phyloP scores from a whole-genome alignment of 257 asterid genomes.

The Plectranthus barbatus region DNA sequence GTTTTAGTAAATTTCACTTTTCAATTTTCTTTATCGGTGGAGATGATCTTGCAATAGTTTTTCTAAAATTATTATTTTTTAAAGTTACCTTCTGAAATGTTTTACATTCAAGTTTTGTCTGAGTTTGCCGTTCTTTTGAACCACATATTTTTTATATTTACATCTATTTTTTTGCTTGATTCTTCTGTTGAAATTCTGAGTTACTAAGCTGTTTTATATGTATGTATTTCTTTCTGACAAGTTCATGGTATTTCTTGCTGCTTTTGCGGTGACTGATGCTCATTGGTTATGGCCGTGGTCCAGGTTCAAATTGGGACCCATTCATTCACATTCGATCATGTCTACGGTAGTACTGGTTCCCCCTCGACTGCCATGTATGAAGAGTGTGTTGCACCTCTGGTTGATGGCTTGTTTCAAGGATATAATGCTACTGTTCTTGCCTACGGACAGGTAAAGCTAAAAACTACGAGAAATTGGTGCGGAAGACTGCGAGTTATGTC shows the following conservation, averaged over 20 bases:
- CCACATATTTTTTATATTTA: background rate
- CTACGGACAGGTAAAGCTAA: conserved; percentile 76
- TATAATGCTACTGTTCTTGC: conserved; percentile 98
- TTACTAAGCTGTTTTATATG: background rate
- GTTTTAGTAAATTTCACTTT: background rate
- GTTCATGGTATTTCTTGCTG: background rate
- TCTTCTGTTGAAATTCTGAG: background rate
- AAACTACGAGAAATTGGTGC: background rate
- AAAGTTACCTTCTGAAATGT: background rate
- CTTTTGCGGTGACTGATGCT: background rate
- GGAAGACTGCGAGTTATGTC: background rate
- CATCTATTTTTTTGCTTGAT: background rate
- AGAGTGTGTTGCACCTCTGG: conserved; percentile 91
- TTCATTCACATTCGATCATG: conserved; percentile 96
- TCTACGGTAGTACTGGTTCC: conserved; percentile 76
- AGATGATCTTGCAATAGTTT: background rate
- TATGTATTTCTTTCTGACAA: background rate
- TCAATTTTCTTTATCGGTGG: conserved; percentile 5
- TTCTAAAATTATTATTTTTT: background rate
- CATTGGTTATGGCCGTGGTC: conserved; percentile 9
- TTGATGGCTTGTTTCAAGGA: conserved; percentile 97
- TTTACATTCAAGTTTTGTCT: background rate
- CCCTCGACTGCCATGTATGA: conserved; percentile 81
- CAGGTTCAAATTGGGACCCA: conserved; percentile 94
- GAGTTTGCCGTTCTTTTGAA: conserved; percentile 2